A percentile compares a stretch with the other conserved stretches of the same genome.
Conservation (phyloP, 73 alveolate genomes). For the Durusdinium trenchii region DNA sequence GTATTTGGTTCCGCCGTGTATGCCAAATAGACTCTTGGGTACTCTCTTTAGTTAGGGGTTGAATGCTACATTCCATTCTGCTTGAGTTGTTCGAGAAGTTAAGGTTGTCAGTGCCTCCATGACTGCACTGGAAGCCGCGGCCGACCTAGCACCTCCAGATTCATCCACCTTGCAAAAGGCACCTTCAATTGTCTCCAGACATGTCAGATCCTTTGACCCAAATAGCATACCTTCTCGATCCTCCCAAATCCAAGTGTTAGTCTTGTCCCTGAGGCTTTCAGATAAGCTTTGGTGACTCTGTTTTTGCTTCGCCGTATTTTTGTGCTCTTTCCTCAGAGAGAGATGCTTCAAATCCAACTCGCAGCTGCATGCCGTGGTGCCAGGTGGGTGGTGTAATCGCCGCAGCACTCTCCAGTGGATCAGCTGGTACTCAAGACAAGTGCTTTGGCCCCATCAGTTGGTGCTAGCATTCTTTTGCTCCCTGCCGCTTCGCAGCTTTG, state of each 20-base stretch:
- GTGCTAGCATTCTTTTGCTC: not conserved
- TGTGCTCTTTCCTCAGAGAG: not conserved
- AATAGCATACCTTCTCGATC: too few species aligned
- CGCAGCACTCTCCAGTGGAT: conserved; percentile 63
- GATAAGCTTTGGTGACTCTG: not conserved
- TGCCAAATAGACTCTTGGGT: too few species aligned
- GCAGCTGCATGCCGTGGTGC: too few species aligned
- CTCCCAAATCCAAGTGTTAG: too few species aligned
- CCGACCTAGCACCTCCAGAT: conserved; percentile 54
- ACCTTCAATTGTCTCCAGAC: not conserved
- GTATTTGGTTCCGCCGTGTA: too few species aligned
- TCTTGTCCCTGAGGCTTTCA: not conserved
- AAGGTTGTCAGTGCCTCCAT: conserved; percentile 71
- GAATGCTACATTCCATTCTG: too few species aligned
- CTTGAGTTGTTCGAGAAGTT: too few species aligned
- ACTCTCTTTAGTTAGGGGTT: too few species aligned
- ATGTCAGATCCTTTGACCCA: too few species aligned
- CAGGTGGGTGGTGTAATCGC: conserved; percentile 77
- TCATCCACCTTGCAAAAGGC: conserved; percentile 74
- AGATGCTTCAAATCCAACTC: not conserved
- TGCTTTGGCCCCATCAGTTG: not conserved
- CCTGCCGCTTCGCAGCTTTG: not conserved
- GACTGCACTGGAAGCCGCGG: conserved; percentile 65
- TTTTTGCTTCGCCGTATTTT: not conserved
- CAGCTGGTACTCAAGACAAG: conserved; percentile 58